A percentile compares a stretch with the other conserved stretches of the same genome.
Conservation (phyloP, 2,329 filamentous ascomycete species). For the Raffaelea ambrosiae region DNA sequence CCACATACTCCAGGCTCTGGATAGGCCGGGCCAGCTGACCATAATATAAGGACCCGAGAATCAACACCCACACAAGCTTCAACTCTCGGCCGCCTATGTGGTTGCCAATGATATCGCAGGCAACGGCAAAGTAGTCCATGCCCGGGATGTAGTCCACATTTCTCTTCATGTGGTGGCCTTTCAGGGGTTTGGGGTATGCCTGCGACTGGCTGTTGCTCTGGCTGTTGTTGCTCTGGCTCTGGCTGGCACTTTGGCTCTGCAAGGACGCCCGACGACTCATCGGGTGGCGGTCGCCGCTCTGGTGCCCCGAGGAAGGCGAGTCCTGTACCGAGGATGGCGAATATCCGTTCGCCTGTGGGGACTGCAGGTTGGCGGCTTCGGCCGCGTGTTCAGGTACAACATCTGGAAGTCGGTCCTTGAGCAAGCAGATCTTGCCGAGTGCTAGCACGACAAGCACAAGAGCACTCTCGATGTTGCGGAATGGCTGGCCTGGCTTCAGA, state of each 20-base stretch:
- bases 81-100: slow-evolving; percentile 71
- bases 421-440: slow-evolving; percentile 70
- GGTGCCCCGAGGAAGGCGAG: slow-evolving; percentile 30
- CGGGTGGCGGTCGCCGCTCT: slow-evolving; percentile 27
- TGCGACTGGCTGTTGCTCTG: too few relatives aligned
- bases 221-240: slow-evolving; percentile 7
- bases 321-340: slow-evolving; percentile 44
- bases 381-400: slow-evolving; percentile 42
- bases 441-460: slow-evolving; percentile 77
- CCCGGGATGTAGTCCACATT: slow-evolving; percentile 86
- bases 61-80: slow-evolving; percentile 73
- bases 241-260: slow-evolving; percentile 30
- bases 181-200: background rate
- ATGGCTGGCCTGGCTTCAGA: slow-evolving; percentile 39
- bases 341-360: slow-evolving; percentile 34
- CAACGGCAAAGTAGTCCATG: slow-evolving; percentile 80
- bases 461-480: slow-evolving; percentile 67
- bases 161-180: slow-evolving; percentile 21
- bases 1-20: slow-evolving; percentile 65
- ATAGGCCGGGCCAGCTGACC: slow-evolving; percentile 80
- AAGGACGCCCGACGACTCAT: slow-evolving; percentile 46
- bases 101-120: slow-evolving; percentile 77
- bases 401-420: slow-evolving; percentile 44
- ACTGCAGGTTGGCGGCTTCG: slow-evolving; percentile 21
- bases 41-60: slow-evolving; percentile 81